phyloP scores from a whole-genome alignment of 148 eudicot genomes.

The Silene conica region DNA sequence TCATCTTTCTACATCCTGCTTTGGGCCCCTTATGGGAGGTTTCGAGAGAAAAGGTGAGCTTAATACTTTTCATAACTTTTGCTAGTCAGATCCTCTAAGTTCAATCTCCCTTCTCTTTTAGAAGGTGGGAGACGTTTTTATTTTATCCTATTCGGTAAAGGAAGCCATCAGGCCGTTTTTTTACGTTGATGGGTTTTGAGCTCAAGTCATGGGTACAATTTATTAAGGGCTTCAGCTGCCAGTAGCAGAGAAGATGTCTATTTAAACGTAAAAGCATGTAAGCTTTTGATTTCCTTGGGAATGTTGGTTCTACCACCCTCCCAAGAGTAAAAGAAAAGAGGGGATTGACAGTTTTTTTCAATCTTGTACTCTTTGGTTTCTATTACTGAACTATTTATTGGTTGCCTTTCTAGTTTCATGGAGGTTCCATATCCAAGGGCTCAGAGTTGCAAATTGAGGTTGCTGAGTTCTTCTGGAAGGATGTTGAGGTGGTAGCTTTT shows the following conservation, averaged over 20 bases:
- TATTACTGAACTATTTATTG: slow-evolving; percentile 2
- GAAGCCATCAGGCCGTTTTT: no score
- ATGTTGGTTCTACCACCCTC: background rate
- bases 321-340: no score
- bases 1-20: slow-evolving; percentile 89
- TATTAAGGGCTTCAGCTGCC: background rate
- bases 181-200: background rate
- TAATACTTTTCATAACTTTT: background rate
- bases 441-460: slow-evolving; percentile 93
- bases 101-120: slow-evolving; percentile 6
- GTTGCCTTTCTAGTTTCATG: slow-evolving; percentile 51
- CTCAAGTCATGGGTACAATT: background rate
- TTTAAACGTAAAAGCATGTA: background rate
- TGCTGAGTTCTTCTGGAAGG: slow-evolving; percentile 81
- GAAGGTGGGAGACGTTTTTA: background rate
- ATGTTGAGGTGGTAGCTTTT: slow-evolving; percentile 67
- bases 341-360: background rate
- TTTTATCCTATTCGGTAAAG: background rate
- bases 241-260: background rate
- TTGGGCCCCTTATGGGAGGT: slow-evolving; percentile 98
- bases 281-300: background rate
- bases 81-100: background rate
- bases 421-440: slow-evolving; percentile 84
- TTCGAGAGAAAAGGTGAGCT: slow-evolving; percentile 75
- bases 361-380: background rate